phyloP scores from a whole-genome alignment of 2,329 filamentous ascomycete genomes.

The Fusarium liriodendri region DNA sequence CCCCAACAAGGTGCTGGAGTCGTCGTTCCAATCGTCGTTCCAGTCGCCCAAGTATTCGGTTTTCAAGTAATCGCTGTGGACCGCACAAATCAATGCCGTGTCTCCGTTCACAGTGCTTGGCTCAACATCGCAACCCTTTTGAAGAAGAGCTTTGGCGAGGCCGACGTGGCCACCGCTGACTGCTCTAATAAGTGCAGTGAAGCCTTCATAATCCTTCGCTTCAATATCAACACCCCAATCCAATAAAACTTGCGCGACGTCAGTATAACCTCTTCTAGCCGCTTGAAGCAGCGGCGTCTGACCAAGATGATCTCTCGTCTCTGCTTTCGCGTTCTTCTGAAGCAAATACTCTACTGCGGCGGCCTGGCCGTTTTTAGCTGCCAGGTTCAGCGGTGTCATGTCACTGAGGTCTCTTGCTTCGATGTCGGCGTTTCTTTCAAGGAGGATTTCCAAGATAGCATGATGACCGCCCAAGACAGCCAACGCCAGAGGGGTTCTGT shows the following conservation, averaged over 20 bases:
- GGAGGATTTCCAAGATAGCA: not conserved
- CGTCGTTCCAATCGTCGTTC: not conserved
- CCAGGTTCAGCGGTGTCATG: not conserved
- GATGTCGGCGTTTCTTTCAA: not conserved
- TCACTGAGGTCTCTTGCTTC: fast-evolving
- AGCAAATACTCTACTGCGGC: not conserved
- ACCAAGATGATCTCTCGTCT: not conserved
- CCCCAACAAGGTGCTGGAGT: not conserved
- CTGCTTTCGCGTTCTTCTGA: not conserved
- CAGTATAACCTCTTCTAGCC: fast-evolving
- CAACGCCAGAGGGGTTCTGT: not conserved
- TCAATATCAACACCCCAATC: not conserved
- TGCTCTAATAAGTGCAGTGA: not conserved
- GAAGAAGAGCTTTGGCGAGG: not conserved
- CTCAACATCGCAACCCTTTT: not conserved
- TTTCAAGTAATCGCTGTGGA: not conserved
- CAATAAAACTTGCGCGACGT: not conserved
- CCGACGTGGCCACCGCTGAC: fast-evolving
- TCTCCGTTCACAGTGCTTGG: fast-evolving
- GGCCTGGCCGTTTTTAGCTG: not conserved
- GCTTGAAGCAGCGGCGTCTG: not conserved
- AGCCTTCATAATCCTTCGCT: not conserved
- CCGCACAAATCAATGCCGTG: not conserved
- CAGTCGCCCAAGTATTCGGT: not conserved
- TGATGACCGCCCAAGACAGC: not conserved